phyloP scores from a whole-genome alignment of 2,329 filamentous ascomycete species.

The Hypoxylon sp. region DNA sequence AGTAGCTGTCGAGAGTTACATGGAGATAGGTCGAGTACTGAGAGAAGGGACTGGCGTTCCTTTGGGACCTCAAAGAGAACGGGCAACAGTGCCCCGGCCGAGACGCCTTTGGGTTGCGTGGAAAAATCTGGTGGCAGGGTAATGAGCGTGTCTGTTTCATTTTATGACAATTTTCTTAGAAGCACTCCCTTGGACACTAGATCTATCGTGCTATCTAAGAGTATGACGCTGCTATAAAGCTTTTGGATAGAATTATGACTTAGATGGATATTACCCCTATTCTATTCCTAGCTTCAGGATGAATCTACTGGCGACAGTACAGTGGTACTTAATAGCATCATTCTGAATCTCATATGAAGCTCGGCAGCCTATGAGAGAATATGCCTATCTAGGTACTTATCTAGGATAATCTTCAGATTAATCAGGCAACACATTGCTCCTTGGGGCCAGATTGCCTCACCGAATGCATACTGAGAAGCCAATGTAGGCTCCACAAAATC shows the following conservation, averaged over 20 bases:
- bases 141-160: background rate
- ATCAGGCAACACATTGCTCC: background rate
- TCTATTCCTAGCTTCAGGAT: background rate
- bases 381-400: background rate
- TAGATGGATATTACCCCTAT: background rate
- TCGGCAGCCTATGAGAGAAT: background rate
- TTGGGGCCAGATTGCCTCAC: background rate
- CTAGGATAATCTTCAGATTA: background rate
- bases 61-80: slow-evolving; percentile 46
- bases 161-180: background rate
- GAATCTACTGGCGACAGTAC: background rate
- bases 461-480: background rate
- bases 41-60: slow-evolving; percentile 53
- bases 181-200: background rate
- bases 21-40: slow-evolving; percentile 80
- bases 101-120: slow-evolving; percentile 55
- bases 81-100: slow-evolving; percentile 51
- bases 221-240: background rate
- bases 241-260: background rate
- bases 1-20: slow-evolving; percentile 81
- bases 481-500: background rate
- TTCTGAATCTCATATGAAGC: background rate
- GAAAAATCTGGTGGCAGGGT: slow-evolving; percentile 48
- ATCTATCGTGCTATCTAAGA: background rate
- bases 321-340: background rate